Evolutionary conservation across 2,329 filamentous ascomycete species (phyloP).

Genomic region (Myotisia sp.): DNA sequence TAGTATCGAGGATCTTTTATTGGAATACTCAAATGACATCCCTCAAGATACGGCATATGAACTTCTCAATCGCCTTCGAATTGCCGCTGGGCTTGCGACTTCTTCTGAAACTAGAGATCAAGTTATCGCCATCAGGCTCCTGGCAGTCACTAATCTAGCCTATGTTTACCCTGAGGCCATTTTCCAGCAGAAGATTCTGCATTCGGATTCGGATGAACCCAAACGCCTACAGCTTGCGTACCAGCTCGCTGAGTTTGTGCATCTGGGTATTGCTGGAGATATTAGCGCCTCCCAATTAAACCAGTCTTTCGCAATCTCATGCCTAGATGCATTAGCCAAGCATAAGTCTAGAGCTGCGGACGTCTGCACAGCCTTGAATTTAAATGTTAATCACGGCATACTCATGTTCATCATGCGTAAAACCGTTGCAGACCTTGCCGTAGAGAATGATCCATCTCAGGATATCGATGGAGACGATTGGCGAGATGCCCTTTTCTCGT

Average conservation of each 20-base stretch:
- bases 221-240: slow-evolving; percentile 78
- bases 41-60: slow-evolving; percentile 67
- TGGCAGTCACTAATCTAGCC: slow-evolving; percentile 80
- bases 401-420: slow-evolving; percentile 87
- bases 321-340: slow-evolving; percentile 73
- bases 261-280: slow-evolving; percentile 59
- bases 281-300: slow-evolving; percentile 56
- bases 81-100: slow-evolving; percentile 62
- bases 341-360: slow-evolving; percentile 65
- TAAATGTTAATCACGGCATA: slow-evolving; percentile 91
- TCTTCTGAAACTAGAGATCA: slow-evolving; percentile 55
- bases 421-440: slow-evolving; percentile 66
- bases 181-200: slow-evolving; percentile 76
- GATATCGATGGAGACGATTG: slow-evolving; percentile 66
- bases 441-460: slow-evolving; percentile 43
- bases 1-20: slow-evolving; percentile 25
- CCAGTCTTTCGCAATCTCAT: slow-evolving; percentile 66
- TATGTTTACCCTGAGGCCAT: slow-evolving; percentile 71
- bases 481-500: slow-evolving; percentile 77
- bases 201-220: slow-evolving; percentile 78
- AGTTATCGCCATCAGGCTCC: slow-evolving; percentile 63
- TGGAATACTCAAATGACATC: slow-evolving; percentile 44
- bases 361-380: slow-evolving; percentile 77
- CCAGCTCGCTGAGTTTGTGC: slow-evolving; percentile 82
- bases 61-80: slow-evolving; percentile 65